These are phyloP conservation scores for Pulveroboletus sp. DNA, from an alignment of 768 basidiomycete species.

Conservation along the genomic window DNA sequence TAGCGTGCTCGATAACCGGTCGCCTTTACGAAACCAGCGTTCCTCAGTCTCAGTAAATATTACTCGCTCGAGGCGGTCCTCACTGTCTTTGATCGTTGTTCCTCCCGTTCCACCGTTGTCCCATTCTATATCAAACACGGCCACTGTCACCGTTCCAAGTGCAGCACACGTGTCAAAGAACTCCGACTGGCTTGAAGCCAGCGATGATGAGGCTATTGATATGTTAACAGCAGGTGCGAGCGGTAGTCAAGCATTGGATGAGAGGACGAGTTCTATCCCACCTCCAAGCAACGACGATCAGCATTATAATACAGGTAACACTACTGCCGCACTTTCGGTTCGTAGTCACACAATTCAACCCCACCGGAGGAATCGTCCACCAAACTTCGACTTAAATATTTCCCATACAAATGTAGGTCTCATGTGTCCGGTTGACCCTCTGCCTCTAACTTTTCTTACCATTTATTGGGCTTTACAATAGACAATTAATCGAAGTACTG, in stretches of 20 bases:
- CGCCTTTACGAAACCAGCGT: constrained; percentile 35
- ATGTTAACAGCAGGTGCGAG: constrained; percentile 76
- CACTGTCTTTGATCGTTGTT: constrained; percentile 57
- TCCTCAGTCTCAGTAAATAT: constrained; percentile 41
- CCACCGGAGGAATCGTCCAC: constrained; percentile 53
- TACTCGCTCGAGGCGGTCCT: constrained; percentile 47
- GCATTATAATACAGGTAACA: constrained; percentile 14
- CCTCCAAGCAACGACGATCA: constrained; percentile 27
- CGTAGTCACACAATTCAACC: constrained; percentile 27
- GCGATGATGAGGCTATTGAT: constrained; percentile 85
- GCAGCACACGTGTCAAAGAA: no score
- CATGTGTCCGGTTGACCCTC: constrained; percentile 43
- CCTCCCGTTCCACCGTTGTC: constrained; percentile 29
- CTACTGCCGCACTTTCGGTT: constrained; percentile 24
- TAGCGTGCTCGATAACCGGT: constrained; percentile 29
- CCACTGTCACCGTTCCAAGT: constrained; percentile 27
- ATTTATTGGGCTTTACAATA: constrained; percentile 57
- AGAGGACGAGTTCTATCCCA: constrained; percentile 62
- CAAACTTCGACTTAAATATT: constrained; percentile 60
- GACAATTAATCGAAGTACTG: constrained; percentile 19
- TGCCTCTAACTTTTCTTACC: constrained; percentile 54
- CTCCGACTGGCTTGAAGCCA: constrained; percentile 70
- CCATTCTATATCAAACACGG: constrained; percentile 36
- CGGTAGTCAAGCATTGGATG: constrained; percentile 77
- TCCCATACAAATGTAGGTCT: constrained; percentile 32